These are phyloP conservation scores for Selaginella moellendorffii DNA, from an alignment of 75 land plant species.

Conservation along the genomic window DNA sequence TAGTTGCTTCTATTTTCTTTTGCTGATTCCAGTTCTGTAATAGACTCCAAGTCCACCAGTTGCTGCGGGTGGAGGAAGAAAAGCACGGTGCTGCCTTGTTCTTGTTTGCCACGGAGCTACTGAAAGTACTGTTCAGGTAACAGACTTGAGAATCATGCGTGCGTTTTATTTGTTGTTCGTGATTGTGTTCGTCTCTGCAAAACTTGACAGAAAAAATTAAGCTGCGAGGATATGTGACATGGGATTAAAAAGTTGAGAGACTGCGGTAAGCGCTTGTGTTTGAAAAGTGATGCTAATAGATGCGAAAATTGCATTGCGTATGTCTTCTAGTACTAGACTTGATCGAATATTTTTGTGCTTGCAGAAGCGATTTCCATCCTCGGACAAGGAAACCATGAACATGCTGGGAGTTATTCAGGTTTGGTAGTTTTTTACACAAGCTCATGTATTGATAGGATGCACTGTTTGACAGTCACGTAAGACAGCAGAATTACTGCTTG, in stretches of 20 bases:
- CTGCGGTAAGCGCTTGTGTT: neutral
- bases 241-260: neutral
- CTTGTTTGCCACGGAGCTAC: slow-evolving; percentile 78
- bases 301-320: no score
- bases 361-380: slow-evolving; percentile 28
- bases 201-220: neutral
- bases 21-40: slow-evolving; percentile 28
- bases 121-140: slow-evolving; percentile 43
- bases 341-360: no score
- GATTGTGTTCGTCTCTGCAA: neutral
- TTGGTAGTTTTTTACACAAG: neutral
- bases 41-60: slow-evolving; percentile 93
- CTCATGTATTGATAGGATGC: neutral
- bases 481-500: slow-evolving; percentile 80
- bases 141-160: no score
- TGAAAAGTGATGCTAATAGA: neutral
- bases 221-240: neutral
- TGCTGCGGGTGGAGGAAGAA: slow-evolving; percentile 56
- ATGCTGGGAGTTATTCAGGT: slow-evolving; percentile 89
- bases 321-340: no score
- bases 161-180: neutral
- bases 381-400: slow-evolving; percentile 45
- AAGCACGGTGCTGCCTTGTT: slow-evolving; percentile 41
- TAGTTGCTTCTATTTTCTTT: neutral
- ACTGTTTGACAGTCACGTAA: slow-evolving; percentile 54